Percentiles rank a stretch among this genome's conserved stretches.
These are phyloP conservation scores for Pelargonium citronellum DNA, from an alignment of 441 rosid species.

Conservation along the genomic window DNA sequence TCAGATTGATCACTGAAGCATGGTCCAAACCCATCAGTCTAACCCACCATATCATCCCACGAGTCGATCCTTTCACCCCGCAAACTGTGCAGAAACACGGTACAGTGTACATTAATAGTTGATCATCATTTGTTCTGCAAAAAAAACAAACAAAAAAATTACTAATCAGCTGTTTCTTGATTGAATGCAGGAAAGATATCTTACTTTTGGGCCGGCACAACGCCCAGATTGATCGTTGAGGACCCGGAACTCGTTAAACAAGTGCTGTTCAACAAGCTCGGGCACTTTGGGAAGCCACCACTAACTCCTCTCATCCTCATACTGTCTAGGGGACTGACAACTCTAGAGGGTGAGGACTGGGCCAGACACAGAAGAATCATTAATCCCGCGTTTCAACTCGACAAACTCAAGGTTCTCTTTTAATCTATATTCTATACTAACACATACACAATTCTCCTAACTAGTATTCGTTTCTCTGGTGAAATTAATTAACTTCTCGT, in stretches of 20 bases:
- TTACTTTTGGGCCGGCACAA: constrained; percentile 35
- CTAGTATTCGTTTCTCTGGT: background rate
- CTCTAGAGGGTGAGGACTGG: constrained; percentile 44
- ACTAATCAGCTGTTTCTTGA: background rate
- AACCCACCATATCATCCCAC: constrained; percentile 27
- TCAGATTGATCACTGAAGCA: constrained; percentile 28
- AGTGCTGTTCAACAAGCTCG: constrained; percentile 37
- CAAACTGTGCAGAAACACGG: constrained; percentile 35
- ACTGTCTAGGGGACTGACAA: constrained; percentile 35
- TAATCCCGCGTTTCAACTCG: constrained; percentile 43
- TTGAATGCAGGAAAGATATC: constrained; percentile 39
- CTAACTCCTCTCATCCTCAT: constrained; percentile 27
- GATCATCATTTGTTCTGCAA: background rate
- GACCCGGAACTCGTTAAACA: constrained; percentile 37
- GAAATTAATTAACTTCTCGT: background rate
- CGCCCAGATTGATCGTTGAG: constrained; percentile 36
- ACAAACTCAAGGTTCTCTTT: constrained; percentile 37
- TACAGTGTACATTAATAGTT: constrained; percentile 16
- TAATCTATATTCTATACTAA: background rate
- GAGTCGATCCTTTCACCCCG: constrained; percentile 36
- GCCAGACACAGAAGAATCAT: constrained; percentile 35
- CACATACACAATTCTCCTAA: no score
- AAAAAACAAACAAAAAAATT: no score
- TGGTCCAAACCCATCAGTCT: constrained; percentile 33
- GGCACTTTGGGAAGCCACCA: constrained; percentile 39